phyloP scores from a whole-genome alignment of 2,329 filamentous ascomycete genomes.

The Curvularia lunata region DNA sequence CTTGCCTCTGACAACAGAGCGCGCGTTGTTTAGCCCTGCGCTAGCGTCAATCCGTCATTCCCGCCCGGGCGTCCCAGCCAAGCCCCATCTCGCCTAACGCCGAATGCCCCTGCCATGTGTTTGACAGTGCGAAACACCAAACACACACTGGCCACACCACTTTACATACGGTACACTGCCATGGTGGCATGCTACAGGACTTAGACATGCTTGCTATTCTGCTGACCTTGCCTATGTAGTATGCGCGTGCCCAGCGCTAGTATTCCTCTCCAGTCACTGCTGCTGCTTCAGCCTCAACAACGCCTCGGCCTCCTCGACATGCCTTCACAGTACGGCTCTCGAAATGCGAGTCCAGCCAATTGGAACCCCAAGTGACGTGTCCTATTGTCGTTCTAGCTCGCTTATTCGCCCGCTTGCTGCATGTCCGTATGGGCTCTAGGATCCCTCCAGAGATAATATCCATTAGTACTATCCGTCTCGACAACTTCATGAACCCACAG shows the following conservation, averaged over 20 bases:
- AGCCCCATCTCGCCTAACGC: not conserved
- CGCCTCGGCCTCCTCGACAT: not conserved
- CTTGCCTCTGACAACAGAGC: conserved; percentile 27
- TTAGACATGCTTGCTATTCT: not conserved
- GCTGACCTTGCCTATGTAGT: not conserved
- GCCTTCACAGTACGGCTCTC: not conserved
- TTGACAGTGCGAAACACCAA: not conserved
- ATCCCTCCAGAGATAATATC: not conserved
- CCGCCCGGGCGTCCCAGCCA: conserved; percentile 5
- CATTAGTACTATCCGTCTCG: not conserved
- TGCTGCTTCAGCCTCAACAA: not conserved
- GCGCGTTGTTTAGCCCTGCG: conserved; percentile 18
- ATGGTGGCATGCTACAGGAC: not conserved
- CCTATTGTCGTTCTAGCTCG: not conserved
- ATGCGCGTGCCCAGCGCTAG: not conserved
- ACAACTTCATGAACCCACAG: conserved; percentile 23
- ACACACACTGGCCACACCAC: not conserved
- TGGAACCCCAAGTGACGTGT: not conserved
- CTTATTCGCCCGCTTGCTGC: not conserved
- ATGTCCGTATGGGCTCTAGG: not conserved
- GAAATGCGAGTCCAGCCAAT: not conserved
- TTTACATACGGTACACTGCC: not conserved
- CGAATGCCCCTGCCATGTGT: not conserved
- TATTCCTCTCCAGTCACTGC: not conserved
- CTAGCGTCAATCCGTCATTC: conserved; percentile 14